phyloP scores from a whole-genome alignment of 2,329 filamentous ascomycete genomes.

The Claviceps cyperi region DNA sequence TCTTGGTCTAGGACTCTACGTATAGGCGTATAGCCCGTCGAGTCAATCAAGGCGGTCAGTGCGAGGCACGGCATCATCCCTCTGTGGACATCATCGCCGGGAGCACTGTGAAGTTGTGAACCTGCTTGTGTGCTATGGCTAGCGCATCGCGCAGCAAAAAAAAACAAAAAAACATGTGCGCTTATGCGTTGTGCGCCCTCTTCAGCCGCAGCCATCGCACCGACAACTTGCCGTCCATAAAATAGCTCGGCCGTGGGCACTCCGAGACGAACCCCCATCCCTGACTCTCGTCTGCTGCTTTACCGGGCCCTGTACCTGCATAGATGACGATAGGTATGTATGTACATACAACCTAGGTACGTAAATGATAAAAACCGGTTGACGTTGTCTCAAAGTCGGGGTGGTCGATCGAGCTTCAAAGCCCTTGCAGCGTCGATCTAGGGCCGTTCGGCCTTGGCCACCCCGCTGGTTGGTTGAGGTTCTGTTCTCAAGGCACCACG shows the following conservation, averaged over 20 bases:
- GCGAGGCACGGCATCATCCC: neutral
- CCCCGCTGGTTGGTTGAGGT: neutral
- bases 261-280: neutral
- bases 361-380: no score
- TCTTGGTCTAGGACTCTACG: conserved; percentile 3
- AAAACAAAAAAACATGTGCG: no score
- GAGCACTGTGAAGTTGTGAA: neutral
- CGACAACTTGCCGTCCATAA: neutral
- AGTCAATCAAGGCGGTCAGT: neutral
- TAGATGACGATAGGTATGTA: no score
- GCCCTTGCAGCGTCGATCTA: no score
- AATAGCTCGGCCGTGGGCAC: neutral
- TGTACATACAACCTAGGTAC: no score
- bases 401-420: no score
- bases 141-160: neutral
- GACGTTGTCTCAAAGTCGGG: no score
- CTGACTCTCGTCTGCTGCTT: neutral
- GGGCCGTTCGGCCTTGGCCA: no score
- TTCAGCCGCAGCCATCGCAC: neutral
- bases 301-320: neutral
- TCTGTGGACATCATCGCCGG: neutral
- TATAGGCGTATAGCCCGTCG: neutral
- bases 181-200: neutral
- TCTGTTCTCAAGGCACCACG: neutral
- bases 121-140: neutral